These are phyloP conservation scores for Colletotrichum sp. DNA, from an alignment of 2,329 filamentous ascomycete genomes.

Conservation along the genomic window DNA sequence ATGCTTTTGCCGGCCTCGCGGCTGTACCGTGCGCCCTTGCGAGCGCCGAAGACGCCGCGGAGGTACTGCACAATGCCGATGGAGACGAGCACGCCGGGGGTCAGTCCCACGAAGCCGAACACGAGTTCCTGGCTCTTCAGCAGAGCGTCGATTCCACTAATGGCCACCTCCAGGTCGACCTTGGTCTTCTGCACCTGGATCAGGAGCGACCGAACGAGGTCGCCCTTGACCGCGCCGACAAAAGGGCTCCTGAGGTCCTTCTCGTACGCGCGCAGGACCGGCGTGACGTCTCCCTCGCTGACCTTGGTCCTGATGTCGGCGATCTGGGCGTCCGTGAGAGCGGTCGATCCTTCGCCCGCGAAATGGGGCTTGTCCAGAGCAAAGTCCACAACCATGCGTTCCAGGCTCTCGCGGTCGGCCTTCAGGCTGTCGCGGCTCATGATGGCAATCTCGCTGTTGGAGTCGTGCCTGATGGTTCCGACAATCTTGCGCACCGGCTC, in stretches of 20 bases:
- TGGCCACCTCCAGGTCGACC: conserved; percentile 94
- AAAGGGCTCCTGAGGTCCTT: conserved; percentile 85
- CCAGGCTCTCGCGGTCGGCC: conserved; percentile 88
- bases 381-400: conserved; percentile 98
- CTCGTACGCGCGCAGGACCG: conserved; percentile 90
- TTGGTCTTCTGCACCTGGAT: conserved; percentile 99
- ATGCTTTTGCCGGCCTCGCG: conserved; percentile 73
- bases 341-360: conserved; percentile 45
- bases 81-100: conserved; percentile 88
- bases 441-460: conserved; percentile 91
- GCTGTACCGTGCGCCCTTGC: conserved; percentile 69
- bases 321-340: conserved; percentile 73
- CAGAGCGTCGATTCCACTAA: conserved; percentile 92
- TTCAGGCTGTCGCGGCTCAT: conserved; percentile 93
- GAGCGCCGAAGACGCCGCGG: conserved; percentile 69
- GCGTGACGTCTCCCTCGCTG: conserved; percentile 89
- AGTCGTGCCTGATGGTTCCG: conserved; percentile 90
- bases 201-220: conserved; percentile 86
- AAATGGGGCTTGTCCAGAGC: conserved; percentile 79
- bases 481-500: conserved; percentile 84
- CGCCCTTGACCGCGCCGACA: conserved; percentile 81
- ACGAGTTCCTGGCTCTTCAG: conserved; percentile 96
- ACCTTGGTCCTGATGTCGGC: conserved; percentile 79
- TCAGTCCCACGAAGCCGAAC: conserved; percentile 96
- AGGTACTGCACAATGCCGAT: conserved; percentile 78